Percentiles rank a stretch among this genome's conserved stretches.
These are phyloP conservation scores for Xerocomus amazonicus DNA, from an alignment of 1,284 basidiomycete genomes.

Conservation along the genomic window DNA sequence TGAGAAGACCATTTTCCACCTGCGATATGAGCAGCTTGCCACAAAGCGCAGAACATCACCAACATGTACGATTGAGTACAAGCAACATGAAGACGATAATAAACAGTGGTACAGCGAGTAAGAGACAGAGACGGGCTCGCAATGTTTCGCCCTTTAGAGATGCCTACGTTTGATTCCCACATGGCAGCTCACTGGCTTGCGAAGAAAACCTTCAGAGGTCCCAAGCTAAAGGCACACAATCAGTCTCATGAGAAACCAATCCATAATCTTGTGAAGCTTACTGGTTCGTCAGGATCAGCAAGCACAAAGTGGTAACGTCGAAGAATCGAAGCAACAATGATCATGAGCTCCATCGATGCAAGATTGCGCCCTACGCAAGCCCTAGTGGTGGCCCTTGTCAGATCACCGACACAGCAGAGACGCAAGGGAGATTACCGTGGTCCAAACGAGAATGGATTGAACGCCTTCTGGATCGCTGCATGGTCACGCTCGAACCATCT, in stretches of 20 bases:
- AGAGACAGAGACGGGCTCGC: background rate
- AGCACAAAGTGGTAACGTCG: slow-evolving; percentile 71
- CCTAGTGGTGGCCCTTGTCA: slow-evolving; percentile 32
- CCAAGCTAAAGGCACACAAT: slow-evolving; percentile 44
- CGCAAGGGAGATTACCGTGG: slow-evolving; percentile 44
- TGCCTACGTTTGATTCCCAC: slow-evolving; percentile 60
- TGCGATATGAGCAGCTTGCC: too few relatives aligned
- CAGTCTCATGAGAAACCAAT: slow-evolving; percentile 3
- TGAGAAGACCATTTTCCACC: too few relatives aligned
- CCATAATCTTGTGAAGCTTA: slow-evolving; percentile 35
- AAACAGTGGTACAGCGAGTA: background rate
- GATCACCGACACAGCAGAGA: background rate
- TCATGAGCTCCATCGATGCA: slow-evolving; percentile 69
- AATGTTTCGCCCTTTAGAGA: slow-evolving; percentile 4
- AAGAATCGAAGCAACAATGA: slow-evolving; percentile 72
- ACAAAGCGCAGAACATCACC: too few relatives aligned
- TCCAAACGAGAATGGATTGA: slow-evolving; percentile 74
- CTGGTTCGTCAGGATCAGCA: slow-evolving; percentile 51
- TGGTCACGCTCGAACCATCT: slow-evolving; percentile 74
- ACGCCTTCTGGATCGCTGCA: slow-evolving; percentile 59
- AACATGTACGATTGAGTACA: too few relatives aligned
- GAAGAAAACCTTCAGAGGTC: slow-evolving; percentile 74
- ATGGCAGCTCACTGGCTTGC: slow-evolving; percentile 65
- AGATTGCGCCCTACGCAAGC: slow-evolving; percentile 75
- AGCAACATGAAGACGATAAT: too few relatives aligned